phyloP scores from a whole-genome alignment of 1,139 yeast genomes.

The Pichia sp. region DNA sequence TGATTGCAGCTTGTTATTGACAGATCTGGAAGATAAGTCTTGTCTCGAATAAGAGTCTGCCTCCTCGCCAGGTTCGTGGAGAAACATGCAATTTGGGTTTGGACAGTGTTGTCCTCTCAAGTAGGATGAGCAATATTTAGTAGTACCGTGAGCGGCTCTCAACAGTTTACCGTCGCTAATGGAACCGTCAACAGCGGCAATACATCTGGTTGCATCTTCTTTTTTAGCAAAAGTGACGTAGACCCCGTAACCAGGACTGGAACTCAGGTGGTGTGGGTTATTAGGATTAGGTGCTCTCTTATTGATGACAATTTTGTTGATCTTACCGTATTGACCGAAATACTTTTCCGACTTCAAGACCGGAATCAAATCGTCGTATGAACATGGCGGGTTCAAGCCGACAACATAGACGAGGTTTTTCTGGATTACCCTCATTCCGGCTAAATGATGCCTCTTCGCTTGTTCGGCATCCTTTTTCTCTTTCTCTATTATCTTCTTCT shows the following conservation, averaged over 20 bases:
- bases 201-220: constrained; percentile 93
- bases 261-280: constrained; percentile 31
- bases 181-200: constrained; percentile 91
- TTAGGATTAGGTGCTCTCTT: constrained; percentile 56
- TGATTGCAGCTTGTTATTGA: constrained; percentile 50
- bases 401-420: constrained; percentile 95
- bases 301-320: constrained; percentile 89
- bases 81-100: constrained; percentile 97
- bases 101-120: constrained; percentile 95
- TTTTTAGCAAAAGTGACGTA: constrained; percentile 90
- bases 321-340: constrained; percentile 97
- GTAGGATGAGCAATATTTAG: constrained; percentile 95
- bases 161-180: constrained; percentile 82
- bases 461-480: constrained; percentile 90
- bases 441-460: constrained; percentile 85
- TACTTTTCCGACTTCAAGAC: constrained; percentile 85
- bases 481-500: constrained; percentile 83
- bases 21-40: constrained; percentile 81
- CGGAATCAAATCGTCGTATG: constrained; percentile 83
- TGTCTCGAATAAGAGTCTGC: constrained; percentile 95
- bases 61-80: constrained; percentile 99
- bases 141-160: constrained; percentile 97
- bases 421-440: constrained; percentile 96
- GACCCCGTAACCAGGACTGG: constrained; percentile 80
- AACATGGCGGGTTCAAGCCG: constrained; percentile 87